phyloP scores from a whole-genome alignment of 1,284 basidiomycete genomes.

The Tylopilus orsonianus region DNA sequence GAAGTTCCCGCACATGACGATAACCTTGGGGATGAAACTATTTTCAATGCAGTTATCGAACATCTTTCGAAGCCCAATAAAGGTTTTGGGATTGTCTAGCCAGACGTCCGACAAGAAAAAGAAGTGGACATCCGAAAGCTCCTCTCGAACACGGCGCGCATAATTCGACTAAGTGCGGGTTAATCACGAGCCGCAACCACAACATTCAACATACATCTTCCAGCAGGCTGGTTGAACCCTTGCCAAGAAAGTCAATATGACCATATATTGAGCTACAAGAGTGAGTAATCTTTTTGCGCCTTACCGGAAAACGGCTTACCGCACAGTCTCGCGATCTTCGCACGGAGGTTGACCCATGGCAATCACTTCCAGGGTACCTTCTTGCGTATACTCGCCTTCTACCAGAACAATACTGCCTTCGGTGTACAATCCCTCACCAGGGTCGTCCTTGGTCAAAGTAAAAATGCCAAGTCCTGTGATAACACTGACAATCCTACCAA shows the following conservation, averaged over 20 bases:
- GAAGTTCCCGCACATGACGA: constrained; percentile 96
- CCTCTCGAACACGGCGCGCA: constrained; percentile 58
- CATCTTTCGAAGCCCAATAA: constrained; percentile 79
- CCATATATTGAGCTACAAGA: constrained; percentile 78
- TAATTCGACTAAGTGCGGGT: constrained; percentile 50
- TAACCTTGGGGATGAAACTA: constrained; percentile 80
- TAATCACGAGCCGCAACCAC: constrained; percentile 1
- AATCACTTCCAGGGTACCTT: constrained; percentile 84
- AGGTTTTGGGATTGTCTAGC: constrained; percentile 86
- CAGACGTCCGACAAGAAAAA: constrained; percentile 95
- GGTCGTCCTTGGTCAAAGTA: constrained; percentile 63
- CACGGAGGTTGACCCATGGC: constrained; percentile 98
- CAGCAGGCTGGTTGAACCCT: constrained; percentile 86
- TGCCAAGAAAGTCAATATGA: constrained; percentile 93
- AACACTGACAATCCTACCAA: constrained; percentile 55
- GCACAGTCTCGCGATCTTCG: constrained; percentile 78
- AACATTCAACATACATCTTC: constrained; percentile 72
- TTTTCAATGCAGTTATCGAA: constrained; percentile 92
- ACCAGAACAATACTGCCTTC: constrained; percentile 95
- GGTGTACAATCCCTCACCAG: constrained; percentile 95
- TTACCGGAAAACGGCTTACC: constrained; percentile 45
- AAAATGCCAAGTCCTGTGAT: constrained; percentile 1
- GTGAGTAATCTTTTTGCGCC: constrained; percentile 5
- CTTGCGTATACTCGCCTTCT: constrained; percentile 95
- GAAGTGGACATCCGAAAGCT: constrained; percentile 80